These are phyloP conservation scores for Globisporangium parvum DNA, from an alignment of 352 stramenopile species.

Conservation along the genomic window DNA sequence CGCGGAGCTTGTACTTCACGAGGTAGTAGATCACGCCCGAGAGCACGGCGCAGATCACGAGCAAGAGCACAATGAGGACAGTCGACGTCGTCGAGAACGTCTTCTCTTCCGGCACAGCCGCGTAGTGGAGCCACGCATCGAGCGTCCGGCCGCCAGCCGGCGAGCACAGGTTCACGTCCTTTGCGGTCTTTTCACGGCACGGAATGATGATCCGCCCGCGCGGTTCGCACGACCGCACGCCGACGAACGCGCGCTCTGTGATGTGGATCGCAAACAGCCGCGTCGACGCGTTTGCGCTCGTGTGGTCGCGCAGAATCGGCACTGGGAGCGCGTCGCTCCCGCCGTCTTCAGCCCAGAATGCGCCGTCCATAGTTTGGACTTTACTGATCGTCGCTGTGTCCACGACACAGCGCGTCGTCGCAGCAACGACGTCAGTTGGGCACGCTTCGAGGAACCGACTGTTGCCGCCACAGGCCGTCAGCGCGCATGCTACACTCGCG, in stretches of 20 bases:
- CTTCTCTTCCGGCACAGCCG: slow-evolving; percentile 22
- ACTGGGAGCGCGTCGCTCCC: slow-evolving; percentile 37
- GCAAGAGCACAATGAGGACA: slow-evolving; percentile 35
- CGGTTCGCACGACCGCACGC: slow-evolving; percentile 37
- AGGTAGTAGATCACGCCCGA: slow-evolving; percentile 43
- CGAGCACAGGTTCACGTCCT: slow-evolving; percentile 41
- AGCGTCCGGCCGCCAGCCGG: slow-evolving; percentile 28
- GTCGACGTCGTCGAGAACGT: slow-evolving; percentile 54
- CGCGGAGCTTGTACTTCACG: slow-evolving; percentile 29
- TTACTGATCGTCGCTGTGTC: slow-evolving; percentile 23
- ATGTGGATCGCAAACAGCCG: slow-evolving; percentile 64
- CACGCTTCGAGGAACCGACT: slow-evolving; percentile 47
- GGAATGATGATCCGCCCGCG: slow-evolving; percentile 60
- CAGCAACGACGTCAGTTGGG: slow-evolving; percentile 22
- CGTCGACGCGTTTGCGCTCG: slow-evolving; percentile 8
- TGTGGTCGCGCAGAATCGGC: slow-evolving; percentile 51
- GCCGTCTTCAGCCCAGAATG: slow-evolving; percentile 62
- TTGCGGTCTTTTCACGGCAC: slow-evolving; percentile 41
- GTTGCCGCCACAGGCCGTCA: slow-evolving; percentile 37
- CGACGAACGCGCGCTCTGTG: slow-evolving; percentile 31
- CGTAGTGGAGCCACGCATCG: slow-evolving; percentile 54
- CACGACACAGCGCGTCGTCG: slow-evolving; percentile 40
- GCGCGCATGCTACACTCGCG: slow-evolving; percentile 12
- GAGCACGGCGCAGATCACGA: slow-evolving; percentile 32
- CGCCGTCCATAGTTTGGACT: slow-evolving; percentile 21